Evolutionary conservation across 164 flowering plant species (phyloP).

Genomic region (Tetracentron sinense): DNA sequence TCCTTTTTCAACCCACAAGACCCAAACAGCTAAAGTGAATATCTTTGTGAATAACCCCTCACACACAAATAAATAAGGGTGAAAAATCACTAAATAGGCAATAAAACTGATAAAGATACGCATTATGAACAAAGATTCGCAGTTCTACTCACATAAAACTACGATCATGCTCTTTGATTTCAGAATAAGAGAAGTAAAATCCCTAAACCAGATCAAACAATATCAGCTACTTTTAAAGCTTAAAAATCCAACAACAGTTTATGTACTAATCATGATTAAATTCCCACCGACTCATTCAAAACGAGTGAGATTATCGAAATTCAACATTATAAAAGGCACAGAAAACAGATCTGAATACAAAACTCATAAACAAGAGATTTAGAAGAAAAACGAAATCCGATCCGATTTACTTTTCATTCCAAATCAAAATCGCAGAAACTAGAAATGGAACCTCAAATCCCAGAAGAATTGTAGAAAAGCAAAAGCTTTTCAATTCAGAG

Average conservation of each 20-base stretch:
- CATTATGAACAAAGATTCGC: no score
- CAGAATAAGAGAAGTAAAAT: not conserved
- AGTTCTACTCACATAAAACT: not conserved
- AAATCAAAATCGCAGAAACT: not conserved
- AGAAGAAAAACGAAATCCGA: not conserved
- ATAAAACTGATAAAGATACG: no score
- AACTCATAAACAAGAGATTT: not conserved
- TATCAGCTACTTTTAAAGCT: not conserved
- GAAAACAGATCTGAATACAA: not conserved
- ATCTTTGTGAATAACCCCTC: not conserved
- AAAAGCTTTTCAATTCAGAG: not conserved
- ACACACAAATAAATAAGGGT: not conserved
- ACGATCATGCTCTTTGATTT: not conserved
- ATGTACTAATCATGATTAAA: not conserved
- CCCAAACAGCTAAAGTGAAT: not conserved
- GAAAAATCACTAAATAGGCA: not conserved
- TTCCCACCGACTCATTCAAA: not conserved
- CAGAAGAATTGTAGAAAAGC: not conserved
- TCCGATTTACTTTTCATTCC: not conserved
- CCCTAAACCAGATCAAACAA: not conserved
- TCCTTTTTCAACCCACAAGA: slow-evolving; percentile 11
- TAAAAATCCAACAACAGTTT: not conserved
- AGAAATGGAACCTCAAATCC: not conserved
- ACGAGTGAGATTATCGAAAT: not conserved
- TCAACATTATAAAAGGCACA: not conserved